phyloP scores from a whole-genome alignment of 1,139 yeast species.

The Groenewaldozyma auringiensis region DNA sequence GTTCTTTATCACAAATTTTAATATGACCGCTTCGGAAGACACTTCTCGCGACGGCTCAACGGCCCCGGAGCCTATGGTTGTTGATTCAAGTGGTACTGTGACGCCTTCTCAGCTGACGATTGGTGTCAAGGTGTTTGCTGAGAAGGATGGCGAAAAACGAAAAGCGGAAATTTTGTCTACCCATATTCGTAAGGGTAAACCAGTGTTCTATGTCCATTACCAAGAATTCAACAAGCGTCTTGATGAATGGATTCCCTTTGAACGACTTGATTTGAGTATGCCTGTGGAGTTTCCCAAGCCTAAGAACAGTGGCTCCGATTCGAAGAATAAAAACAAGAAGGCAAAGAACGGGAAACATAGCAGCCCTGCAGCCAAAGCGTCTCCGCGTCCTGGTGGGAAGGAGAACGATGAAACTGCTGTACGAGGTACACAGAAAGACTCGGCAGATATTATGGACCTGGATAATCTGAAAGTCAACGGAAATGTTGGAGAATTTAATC shows the following conservation, averaged over 20 bases:
- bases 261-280: conserved; percentile 59
- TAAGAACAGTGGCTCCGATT: conserved; percentile 25
- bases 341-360: conserved; percentile 22
- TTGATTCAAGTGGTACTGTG: conserved; percentile 11
- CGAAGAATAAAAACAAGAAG: conserved; percentile 37
- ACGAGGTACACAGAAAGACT: conserved; percentile 9
- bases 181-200: conserved; percentile 66
- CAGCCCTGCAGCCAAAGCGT: conserved; percentile 20
- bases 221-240: conserved; percentile 87
- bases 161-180: conserved; percentile 79
- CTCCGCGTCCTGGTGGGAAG: conserved; percentile 16
- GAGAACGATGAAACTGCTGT: conserved; percentile 13
- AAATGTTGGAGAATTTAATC: conserved; percentile 53
- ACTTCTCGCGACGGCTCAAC: conserved; percentile 8
- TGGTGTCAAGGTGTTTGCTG: conserved; percentile 76
- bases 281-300: conserved; percentile 68
- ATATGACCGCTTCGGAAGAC: conserved; percentile 1
- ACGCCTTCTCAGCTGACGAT: conserved; percentile 22
- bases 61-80: conserved; percentile 8
- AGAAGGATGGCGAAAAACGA: conserved; percentile 71
- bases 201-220: conserved; percentile 86
- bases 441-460: conserved; percentile 67
- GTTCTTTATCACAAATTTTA: too few species aligned
- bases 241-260: conserved; percentile 84
- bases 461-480: conserved; percentile 85